Evolutionary conservation across 2,329 filamentous ascomycete species (phyloP), one percentile per base, ranked within the genome.

Genomic region (Akanthomyces dipterigenus): DNA sequence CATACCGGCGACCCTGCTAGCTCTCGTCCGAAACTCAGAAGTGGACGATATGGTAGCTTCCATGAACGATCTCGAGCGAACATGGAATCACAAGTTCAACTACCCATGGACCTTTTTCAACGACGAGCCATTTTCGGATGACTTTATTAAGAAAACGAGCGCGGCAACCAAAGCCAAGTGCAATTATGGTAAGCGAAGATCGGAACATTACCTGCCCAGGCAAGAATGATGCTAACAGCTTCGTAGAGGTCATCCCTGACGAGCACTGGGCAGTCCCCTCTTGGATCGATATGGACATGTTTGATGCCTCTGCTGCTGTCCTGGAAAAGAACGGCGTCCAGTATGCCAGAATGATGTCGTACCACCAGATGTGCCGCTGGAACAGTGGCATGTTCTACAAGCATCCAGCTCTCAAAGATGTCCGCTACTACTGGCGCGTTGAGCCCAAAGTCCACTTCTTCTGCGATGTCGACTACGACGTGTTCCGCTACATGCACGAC

Each of bases 21-120:
- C 92, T 24, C 84, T 99, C 42, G 95, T 99, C 61, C 88, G 95
- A 64, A 99, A 99, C 71, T 87, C 90, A 71, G 95, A 99, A 78
- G 78, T 97, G 31, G 77, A 86, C 24, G 90, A 88, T 51, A 89
- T 99, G 80, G 79, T 98, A 28, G 84, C 88, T 71, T 91, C 92
- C 28, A 99, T 99, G 91, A 77, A 77, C 60, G 93, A 99, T 71
- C 82, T 99, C 63, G 95, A 99, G 77, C 80, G 89, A 66, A 98
- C 93, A 1, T 99, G 93, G 92, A 99, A 99, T 71, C 81, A 86
- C 80, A 99, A 99, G 72, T 99, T 98, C 84, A 99, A 99, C 79
- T 99, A 99, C 72, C 95, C 95, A 0, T 99, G 95, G 91, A 97
- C 92, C 9, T 99, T 99, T 75, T 96, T 99, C 82, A 99, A 99